A percentile compares a stretch with the other conserved stretches of the same genome.
Evolutionary conservation across 164 flowering plant genomes (phyloP).

Genomic region (Santalum album): DNA sequence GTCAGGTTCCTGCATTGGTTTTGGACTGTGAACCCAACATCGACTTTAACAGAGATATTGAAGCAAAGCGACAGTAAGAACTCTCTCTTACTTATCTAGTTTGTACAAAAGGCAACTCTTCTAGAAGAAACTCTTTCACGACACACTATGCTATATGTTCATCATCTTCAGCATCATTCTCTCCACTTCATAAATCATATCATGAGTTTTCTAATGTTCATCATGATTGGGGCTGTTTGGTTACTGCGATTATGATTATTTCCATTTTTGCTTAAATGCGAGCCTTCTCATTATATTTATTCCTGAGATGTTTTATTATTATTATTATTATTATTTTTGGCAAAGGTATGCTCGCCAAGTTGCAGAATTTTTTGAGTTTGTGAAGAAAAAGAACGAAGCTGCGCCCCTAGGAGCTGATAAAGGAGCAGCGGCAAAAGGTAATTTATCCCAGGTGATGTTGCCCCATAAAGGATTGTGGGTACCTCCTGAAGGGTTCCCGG

Average conservation of each 20-base stretch:
- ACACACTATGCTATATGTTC: background rate
- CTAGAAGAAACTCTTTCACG: background rate
- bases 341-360: constrained; percentile 97
- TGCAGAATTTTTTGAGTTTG: constrained; percentile 87
- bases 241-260: too few relatives aligned
- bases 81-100: background rate
- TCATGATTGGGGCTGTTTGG: too few relatives aligned
- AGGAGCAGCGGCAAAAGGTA: constrained; percentile 10
- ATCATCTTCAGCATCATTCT: too few relatives aligned
- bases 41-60: constrained; percentile 87
- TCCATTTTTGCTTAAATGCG: too few relatives aligned
- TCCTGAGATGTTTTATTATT: too few relatives aligned
- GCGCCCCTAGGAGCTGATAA: constrained; percentile 18
- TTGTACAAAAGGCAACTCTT: background rate
- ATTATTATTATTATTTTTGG: constrained; percentile 13
- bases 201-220: too few relatives aligned
- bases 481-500: constrained; percentile 52
- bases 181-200: too few relatives aligned
- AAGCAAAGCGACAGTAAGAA: constrained; percentile 81
- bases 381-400: constrained; percentile 73
- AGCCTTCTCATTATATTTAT: too few relatives aligned
- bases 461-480: constrained; percentile 60
- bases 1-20: constrained; percentile 90
- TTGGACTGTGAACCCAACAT: constrained; percentile 95
- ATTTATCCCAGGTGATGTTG: constrained; percentile 33